Percentiles rank a stretch among this genome's conserved stretches.
Evolutionary conservation across 805 yeast species (phyloP).

Genomic region (Ogataea minuta): DNA sequence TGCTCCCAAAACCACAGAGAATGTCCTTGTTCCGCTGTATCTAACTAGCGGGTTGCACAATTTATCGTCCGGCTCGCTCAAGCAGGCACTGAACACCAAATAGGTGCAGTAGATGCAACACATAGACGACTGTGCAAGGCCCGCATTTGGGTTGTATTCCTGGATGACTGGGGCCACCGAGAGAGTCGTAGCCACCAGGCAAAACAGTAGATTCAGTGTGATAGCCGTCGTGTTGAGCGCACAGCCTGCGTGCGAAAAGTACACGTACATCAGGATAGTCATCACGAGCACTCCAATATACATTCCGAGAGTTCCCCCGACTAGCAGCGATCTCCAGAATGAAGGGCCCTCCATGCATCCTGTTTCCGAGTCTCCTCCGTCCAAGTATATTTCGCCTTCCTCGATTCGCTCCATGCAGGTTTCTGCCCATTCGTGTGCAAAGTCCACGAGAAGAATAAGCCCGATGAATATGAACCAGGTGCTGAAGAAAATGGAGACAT

Average conservation of each 20-base stretch:
- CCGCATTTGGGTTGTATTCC: constrained; percentile 92
- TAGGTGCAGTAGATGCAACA: constrained; percentile 93
- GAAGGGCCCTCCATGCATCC: constrained; percentile 38
- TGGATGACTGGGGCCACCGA: constrained; percentile 83
- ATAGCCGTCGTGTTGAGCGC: constrained; percentile 87
- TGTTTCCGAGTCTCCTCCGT: constrained; percentile 42
- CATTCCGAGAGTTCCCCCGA: constrained; percentile 88
- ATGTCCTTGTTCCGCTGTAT: constrained; percentile 85
- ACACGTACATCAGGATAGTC: constrained; percentile 75
- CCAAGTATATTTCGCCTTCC: constrained; percentile 57
- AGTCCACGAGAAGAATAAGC: constrained; percentile 84
- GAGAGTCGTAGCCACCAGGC: constrained; percentile 60
- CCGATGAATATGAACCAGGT: constrained; percentile 88
- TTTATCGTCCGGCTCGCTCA: constrained; percentile 94
- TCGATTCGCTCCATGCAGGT: constrained; percentile 89
- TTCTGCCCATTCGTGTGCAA: constrained; percentile 99
- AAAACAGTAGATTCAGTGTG: constrained; percentile 66
- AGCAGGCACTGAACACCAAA: constrained; percentile 85
- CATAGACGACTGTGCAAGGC: constrained; percentile 95
- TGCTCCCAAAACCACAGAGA: constrained; percentile 86
- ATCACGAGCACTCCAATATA: constrained; percentile 69
- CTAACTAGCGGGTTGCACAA: constrained; percentile 89
- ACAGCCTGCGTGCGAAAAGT: constrained; percentile 81
- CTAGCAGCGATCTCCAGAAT: constrained; percentile 76
- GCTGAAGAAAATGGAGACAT: constrained; percentile 80